A percentile compares a stretch with the other conserved stretches of the same genome.
Evolutionary conservation across 106 monocot genomes (phyloP).

Genomic region (Dactylorhiza incarnata): DNA sequence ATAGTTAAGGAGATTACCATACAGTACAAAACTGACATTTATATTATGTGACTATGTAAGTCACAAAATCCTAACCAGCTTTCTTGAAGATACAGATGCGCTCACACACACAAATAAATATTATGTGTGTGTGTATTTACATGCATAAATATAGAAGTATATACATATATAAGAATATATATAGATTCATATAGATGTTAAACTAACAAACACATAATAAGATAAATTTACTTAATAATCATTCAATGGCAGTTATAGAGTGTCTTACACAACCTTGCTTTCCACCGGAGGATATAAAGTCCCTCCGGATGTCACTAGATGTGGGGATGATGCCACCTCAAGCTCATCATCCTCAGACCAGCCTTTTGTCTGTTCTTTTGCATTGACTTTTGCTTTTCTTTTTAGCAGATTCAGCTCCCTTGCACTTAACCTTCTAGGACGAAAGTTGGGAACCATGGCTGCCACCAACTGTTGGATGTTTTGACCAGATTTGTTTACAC

Average conservation of each 20-base stretch:
- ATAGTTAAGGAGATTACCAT: too few relatives aligned
- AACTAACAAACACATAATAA: too few relatives aligned
- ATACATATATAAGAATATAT: too few relatives aligned
- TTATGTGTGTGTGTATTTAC: too few relatives aligned
- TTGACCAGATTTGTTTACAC: conserved; percentile 46
- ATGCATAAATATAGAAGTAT: too few relatives aligned
- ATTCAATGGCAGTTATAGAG: neutral
- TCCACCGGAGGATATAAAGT: conserved; percentile 1
- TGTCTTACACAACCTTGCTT: conserved; percentile 4
- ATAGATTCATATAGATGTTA: too few relatives aligned
- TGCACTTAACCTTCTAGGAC: conserved; percentile 74
- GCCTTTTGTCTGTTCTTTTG: conserved; percentile 75
- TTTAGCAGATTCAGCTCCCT: conserved; percentile 88
- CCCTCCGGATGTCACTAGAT: conserved; percentile 18
- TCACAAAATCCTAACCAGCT: neutral
- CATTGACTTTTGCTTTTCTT: conserved; percentile 84
- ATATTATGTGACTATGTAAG: neutral
- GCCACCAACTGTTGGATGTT: conserved; percentile 88
- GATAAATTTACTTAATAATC: too few relatives aligned
- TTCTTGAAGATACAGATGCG: too few relatives aligned
- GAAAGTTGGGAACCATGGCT: conserved; percentile 71
- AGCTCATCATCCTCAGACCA: conserved; percentile 73
- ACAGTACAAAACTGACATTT: too few relatives aligned
- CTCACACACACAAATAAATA: too few relatives aligned
- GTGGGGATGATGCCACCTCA: conserved; percentile 26